Base-by-base conservation (phyloP, 768 basidiomycete genomes). In the Boletus vinaceobasis region DNA sequence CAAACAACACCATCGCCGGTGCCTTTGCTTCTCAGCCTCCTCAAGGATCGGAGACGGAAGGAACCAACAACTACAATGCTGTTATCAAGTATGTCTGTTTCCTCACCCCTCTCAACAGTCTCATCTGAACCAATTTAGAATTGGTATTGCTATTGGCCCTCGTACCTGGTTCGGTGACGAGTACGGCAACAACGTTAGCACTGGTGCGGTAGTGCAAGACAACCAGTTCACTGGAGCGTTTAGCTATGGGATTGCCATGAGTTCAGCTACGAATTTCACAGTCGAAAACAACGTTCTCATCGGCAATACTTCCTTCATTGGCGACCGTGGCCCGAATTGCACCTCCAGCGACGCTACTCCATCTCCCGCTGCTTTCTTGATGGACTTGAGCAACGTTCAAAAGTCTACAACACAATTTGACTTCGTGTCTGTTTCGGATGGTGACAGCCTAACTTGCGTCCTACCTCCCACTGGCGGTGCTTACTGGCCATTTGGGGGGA, bases 111-210 rank as follows among this genome's bases (percentile, higher is more conserved):
- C 23, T 45, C 23, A 31, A 26, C 26, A 21, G 40, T 51, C 48
- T 56, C 33, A 44, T 47, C 50, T 58, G 19, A 62, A 52, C 38
- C n/a, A n/a, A 37, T 52, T 7, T 14, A 90, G 88, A 67, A 84
- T 91, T 62, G 89, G 85, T n/a, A 85, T 91, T 45, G 89, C 88
- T 29, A 79, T 90, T 15, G 89, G 90, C 9, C 87, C 90, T 9
- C 80, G 80, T 11, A 83, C 82, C 15, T 91, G 89, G 89, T 90
- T 89, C 55, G 85, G 83, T 3, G 71, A 79, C 58, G 63, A 69
- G 48, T 87, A 75, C 58, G 75, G 76, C 23, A 80, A 79, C 52
- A 83, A 85, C 55, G 76, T 80, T 61, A 79, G 75, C 65, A 73
- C 66, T 36, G 74, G 75, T n/a, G 88, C 79, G 7, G 72, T 74